Evolutionary conservation across 73 alveolate species (phyloP).

Genomic region (Paramecium caudatum): DNA sequence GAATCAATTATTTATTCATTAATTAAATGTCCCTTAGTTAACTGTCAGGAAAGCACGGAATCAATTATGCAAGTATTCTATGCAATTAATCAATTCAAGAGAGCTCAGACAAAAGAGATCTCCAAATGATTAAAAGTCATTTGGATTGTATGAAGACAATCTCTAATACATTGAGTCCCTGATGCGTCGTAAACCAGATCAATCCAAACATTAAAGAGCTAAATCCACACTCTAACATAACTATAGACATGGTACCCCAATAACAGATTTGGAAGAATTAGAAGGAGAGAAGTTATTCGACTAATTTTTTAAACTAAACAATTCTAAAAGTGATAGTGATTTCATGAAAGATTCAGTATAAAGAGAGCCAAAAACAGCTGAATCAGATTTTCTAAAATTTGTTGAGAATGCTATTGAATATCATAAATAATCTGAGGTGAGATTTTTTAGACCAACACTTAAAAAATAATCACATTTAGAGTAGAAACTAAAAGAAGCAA

Average conservation of each 20-base stretch:
- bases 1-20: slow-evolving; percentile 11
- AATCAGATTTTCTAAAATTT: slow-evolving; percentile 47
- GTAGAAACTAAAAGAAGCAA: neutral
- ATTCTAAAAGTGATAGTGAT: slow-evolving; percentile 41
- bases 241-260: slow-evolving; percentile 27
- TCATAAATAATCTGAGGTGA: slow-evolving; percentile 36
- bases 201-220: slow-evolving; percentile 32
- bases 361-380: neutral
- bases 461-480: slow-evolving; percentile 5
- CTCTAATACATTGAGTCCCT: neutral
- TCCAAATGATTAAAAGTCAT: slow-evolving; percentile 45
- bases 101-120: slow-evolving; percentile 67
- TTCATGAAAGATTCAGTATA: slow-evolving; percentile 7
- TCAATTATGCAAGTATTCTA: slow-evolving; percentile 66
- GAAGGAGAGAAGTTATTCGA: slow-evolving; percentile 63
- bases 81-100: slow-evolving; percentile 42
- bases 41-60: slow-evolving; percentile 1
- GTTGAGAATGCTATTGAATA: slow-evolving; percentile 43
- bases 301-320: slow-evolving; percentile 49
- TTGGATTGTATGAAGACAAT: neutral
- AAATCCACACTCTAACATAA: neutral
- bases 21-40: slow-evolving; percentile 57
- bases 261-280: neutral
- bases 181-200: slow-evolving; percentile 9
- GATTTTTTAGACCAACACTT: slow-evolving; percentile 4